phyloP scores from a whole-genome alignment of 1,284 basidiomycete species.

The Rhodotorula sp. region DNA sequence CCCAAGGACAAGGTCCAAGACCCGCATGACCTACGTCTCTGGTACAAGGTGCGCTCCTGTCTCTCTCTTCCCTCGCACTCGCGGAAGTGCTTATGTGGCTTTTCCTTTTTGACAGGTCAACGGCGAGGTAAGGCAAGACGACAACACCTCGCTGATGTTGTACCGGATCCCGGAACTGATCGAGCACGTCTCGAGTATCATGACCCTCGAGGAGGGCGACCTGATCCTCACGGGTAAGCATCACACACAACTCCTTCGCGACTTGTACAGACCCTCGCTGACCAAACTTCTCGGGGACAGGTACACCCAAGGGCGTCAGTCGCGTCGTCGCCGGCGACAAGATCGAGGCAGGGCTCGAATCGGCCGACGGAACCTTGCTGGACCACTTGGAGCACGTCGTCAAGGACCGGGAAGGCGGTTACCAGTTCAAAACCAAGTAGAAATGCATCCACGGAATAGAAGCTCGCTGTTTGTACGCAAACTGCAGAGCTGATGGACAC shows the following conservation, averaged over 20 bases:
- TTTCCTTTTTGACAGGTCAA: slow-evolving; percentile 63
- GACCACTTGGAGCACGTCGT: slow-evolving; percentile 43
- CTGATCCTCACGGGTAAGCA: slow-evolving; percentile 48
- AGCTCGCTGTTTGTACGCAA: background rate
- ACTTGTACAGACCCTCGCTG: too few species aligned
- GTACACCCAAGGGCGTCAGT: slow-evolving; percentile 88
- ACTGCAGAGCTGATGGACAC: background rate
- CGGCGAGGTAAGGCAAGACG: slow-evolving; percentile 76
- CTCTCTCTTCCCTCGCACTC: background rate
- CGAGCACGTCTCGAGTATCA: slow-evolving; percentile 88
- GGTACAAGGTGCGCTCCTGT: slow-evolving; percentile 56
- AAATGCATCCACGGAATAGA: background rate
- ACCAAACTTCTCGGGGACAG: slow-evolving; percentile 15
- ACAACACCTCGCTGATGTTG: slow-evolving; percentile 85
- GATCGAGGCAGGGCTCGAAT: slow-evolving; percentile 71
- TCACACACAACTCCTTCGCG: too few species aligned
- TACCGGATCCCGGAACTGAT: slow-evolving; percentile 83
- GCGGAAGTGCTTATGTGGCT: background rate
- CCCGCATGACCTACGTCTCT: slow-evolving; percentile 70
- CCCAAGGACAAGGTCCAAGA: slow-evolving; percentile 69
- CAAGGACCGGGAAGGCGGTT: slow-evolving; percentile 60
- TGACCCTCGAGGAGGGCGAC: slow-evolving; percentile 78
- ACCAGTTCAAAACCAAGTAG: slow-evolving; percentile 56
- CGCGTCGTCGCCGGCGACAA: slow-evolving; percentile 72
- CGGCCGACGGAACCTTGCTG: slow-evolving; percentile 60